A percentile compares a stretch with the other conserved stretches of the same genome.
These are phyloP conservation scores for Schrenkiella parvula DNA, from an alignment of 345 rosid species.

Conservation along the genomic window DNA sequence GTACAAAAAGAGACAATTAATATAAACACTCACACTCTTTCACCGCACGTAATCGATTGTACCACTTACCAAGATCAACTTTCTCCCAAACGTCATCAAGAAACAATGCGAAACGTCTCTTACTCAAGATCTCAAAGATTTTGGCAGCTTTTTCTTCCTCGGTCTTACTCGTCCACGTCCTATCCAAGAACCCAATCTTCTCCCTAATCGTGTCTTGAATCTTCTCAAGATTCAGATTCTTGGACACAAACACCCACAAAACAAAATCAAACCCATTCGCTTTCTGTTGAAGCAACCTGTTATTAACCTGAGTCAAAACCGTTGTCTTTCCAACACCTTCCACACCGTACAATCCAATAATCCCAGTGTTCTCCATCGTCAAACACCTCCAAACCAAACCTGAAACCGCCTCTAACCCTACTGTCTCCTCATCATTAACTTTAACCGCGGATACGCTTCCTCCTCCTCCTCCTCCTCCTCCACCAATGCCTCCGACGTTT, in stretches of 20 bases:
- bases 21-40: background rate
- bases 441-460: constrained; percentile 6
- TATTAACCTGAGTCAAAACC: constrained; percentile 38
- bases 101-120: constrained; percentile 28
- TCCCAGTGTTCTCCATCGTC: constrained; percentile 19
- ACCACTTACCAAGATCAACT: constrained; percentile 29
- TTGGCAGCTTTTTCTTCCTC: constrained; percentile 21
- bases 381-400: constrained; percentile 34
- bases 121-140: constrained; percentile 33
- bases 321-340: constrained; percentile 45
- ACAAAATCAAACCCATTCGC: constrained; percentile 32
- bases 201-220: constrained; percentile 34
- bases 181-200: constrained; percentile 30
- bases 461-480: constrained; percentile 23
- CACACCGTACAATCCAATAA: constrained; percentile 33
- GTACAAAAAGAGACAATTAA: background rate
- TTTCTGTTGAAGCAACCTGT: constrained; percentile 28
- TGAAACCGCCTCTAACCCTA: constrained; percentile 34
- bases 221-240: constrained; percentile 25
- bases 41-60: background rate
- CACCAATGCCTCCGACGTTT: background rate
- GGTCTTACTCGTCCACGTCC: constrained; percentile 24
- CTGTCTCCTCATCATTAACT: constrained; percentile 13
- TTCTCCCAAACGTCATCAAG: constrained; percentile 38
- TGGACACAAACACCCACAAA: constrained; percentile 38